phyloP scores from a whole-genome alignment of 2,329 filamentous ascomycete species.

The Fusarium virguliforme region DNA sequence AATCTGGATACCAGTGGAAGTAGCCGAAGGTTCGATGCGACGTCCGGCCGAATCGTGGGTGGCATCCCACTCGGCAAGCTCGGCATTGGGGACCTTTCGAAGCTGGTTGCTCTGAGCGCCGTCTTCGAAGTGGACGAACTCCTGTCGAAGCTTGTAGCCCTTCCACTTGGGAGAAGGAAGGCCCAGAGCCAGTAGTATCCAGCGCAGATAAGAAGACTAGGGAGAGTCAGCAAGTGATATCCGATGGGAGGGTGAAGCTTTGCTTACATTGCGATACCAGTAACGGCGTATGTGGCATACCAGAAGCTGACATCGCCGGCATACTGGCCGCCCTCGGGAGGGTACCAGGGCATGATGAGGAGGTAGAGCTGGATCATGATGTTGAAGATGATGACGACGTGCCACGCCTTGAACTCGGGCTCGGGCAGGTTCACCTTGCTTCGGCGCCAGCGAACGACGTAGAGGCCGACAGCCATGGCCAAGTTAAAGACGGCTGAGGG shows the following conservation, averaged over 20 bases:
- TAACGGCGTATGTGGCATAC: conserved; percentile 79
- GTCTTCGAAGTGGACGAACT: conserved; percentile 64
- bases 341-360: conserved; percentile 81
- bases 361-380: conserved; percentile 74
- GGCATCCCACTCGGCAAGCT: conserved; percentile 70
- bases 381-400: conserved; percentile 71
- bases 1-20: not conserved
- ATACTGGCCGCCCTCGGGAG: conserved; percentile 71
- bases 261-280: conserved; percentile 75
- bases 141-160: conserved; percentile 71
- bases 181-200: conserved; percentile 76
- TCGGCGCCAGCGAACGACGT: conserved; percentile 71
- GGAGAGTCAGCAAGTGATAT: not conserved
- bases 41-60: conserved; percentile 67
- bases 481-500: conserved; percentile 72
- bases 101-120: conserved; percentile 62
- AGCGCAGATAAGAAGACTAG: conserved; percentile 67
- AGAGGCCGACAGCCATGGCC: conserved; percentile 70
- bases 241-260: conserved; percentile 33
- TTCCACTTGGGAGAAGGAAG: conserved; percentile 65
- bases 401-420: conserved; percentile 73
- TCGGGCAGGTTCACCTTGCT: conserved; percentile 64
- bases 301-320: conserved; percentile 80
- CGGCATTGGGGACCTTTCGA: conserved; percentile 67
- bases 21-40: conserved; percentile 3